Evolutionary conservation across 2,329 filamentous ascomycete species (phyloP).

Genomic region (Trichophyton rubrum): DNA sequence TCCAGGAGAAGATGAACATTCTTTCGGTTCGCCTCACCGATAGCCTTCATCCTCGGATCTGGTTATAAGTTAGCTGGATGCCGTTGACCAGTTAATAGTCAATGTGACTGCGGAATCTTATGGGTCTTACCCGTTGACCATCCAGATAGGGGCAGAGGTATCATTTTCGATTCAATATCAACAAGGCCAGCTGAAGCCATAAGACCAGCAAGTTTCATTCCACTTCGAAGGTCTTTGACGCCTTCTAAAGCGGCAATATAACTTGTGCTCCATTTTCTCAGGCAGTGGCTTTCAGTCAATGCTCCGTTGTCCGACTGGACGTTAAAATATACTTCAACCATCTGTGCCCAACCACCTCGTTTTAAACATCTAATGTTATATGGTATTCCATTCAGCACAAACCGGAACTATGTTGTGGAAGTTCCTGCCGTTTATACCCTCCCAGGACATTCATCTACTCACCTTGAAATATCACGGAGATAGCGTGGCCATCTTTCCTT

Average conservation of each 20-base stretch:
- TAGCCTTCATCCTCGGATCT: conserved; percentile 33
- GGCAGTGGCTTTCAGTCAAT: conserved; percentile 54
- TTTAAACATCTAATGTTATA: conserved; percentile 44
- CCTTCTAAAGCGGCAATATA: conserved; percentile 52
- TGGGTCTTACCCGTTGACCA: conserved; percentile 51
- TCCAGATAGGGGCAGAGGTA: conserved; percentile 55
- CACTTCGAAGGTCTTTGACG: conserved; percentile 54
- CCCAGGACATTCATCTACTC: conserved; percentile 12
- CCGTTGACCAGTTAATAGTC: not conserved
- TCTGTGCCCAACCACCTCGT: conserved; percentile 72
- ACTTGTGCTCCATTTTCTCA: conserved; percentile 52
- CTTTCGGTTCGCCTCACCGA: conserved; percentile 31
- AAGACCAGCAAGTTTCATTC: conserved; percentile 47
- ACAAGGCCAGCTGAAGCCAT: conserved; percentile 53
- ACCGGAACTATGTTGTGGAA: not conserved
- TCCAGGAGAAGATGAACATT: conserved; percentile 28
- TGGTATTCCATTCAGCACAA: not conserved
- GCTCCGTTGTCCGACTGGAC: conserved; percentile 75
- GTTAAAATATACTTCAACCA: conserved; percentile 78
- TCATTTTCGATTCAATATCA: conserved; percentile 53
- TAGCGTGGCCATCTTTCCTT: conserved; percentile 61
- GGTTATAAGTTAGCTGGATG: conserved; percentile 15
- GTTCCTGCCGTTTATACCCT: not conserved
- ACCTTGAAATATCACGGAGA: conserved; percentile 57
- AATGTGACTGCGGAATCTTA: not conserved